These are phyloP conservation scores for Niebla homalea DNA, from an alignment of 495 filamentous ascomycete genomes.

Conservation along the genomic window DNA sequence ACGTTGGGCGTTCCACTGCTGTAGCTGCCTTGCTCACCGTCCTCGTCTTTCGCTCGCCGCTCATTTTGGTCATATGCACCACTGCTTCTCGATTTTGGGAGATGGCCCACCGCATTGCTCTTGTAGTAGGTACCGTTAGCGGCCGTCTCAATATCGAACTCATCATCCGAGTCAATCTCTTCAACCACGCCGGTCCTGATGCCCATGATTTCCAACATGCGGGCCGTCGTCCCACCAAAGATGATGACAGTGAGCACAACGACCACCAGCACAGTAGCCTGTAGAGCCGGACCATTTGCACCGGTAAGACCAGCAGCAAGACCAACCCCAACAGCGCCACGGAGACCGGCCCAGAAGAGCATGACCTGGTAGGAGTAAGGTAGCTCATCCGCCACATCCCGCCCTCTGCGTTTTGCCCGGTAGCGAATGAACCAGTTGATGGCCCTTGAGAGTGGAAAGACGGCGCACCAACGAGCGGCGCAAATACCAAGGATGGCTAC, in stretches of 20 bases:
- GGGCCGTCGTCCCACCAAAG: slow-evolving; percentile 94
- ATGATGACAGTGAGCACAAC: slow-evolving; percentile 97
- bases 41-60: slow-evolving; percentile 21
- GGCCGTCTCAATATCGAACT: slow-evolving; percentile 91
- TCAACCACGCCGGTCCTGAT: slow-evolving; percentile 93
- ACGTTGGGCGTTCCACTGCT: slow-evolving; percentile 42
- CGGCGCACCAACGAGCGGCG: slow-evolving; percentile 76
- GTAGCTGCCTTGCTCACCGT: slow-evolving; percentile 30
- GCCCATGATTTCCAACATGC: slow-evolving; percentile 91
- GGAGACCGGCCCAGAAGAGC: slow-evolving; percentile 96
- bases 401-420: slow-evolving; percentile 64
- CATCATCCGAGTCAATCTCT: slow-evolving; percentile 91
- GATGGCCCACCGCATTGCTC: slow-evolving; percentile 59
- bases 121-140: slow-evolving; percentile 66
- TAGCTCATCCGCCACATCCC: slow-evolving; percentile 74
- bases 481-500: slow-evolving; percentile 86
- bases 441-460: slow-evolving; percentile 78
- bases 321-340: slow-evolving; percentile 91
- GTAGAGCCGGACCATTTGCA: slow-evolving; percentile 60
- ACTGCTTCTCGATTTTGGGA: slow-evolving; percentile 39
- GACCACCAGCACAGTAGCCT: slow-evolving; percentile 88
- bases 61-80: slow-evolving; percentile 41
- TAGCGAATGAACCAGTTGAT: slow-evolving; percentile 94
- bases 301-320: slow-evolving; percentile 80
- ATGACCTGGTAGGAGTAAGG: slow-evolving; percentile 90